A percentile compares a stretch with the other conserved stretches of the same genome.
phyloP scores from a whole-genome alignment of 495 filamentous ascomycete genomes.

The Hyaloscypha hepaticicola region DNA sequence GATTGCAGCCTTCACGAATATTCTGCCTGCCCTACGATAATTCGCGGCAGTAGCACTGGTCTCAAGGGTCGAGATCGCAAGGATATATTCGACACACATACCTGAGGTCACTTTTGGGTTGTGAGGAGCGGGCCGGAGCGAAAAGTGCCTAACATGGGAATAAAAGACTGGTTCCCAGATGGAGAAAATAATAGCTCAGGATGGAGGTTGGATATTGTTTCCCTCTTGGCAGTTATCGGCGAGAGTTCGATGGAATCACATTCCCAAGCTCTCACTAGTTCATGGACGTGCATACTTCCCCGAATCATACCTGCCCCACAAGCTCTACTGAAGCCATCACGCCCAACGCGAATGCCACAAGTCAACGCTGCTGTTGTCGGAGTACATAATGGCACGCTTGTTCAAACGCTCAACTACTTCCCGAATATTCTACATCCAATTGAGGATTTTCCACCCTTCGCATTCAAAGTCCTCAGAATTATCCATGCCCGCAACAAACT shows the following conservation, averaged over 20 bases:
- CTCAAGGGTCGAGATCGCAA: neutral
- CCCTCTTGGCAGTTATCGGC: slow-evolving; percentile 62
- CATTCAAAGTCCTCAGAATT: slow-evolving; percentile 49
- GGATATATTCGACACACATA: neutral
- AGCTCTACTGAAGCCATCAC: slow-evolving; percentile 55
- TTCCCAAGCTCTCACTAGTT: slow-evolving; percentile 55
- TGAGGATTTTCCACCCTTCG: slow-evolving; percentile 45
- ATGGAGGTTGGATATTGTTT: slow-evolving; percentile 61
- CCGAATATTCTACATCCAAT: slow-evolving; percentile 59
- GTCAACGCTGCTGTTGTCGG: slow-evolving; percentile 53
- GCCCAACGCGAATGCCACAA: slow-evolving; percentile 56
- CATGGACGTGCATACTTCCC: slow-evolving; percentile 55
- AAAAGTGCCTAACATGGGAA: slow-evolving; percentile 15
- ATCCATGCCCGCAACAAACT: slow-evolving; percentile 36
- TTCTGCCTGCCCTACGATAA: neutral
- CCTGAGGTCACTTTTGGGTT: neutral
- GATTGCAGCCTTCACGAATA: neutral
- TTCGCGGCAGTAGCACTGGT: neutral
- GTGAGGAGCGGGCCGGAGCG: too few species aligned
- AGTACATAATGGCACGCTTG: slow-evolving; percentile 54
- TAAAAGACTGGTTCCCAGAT: slow-evolving; percentile 23
- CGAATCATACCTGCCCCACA: slow-evolving; percentile 68
- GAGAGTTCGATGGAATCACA: slow-evolving; percentile 57
- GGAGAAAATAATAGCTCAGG: slow-evolving; percentile 25
- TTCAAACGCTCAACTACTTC: slow-evolving; percentile 59